A percentile compares a stretch with the other conserved stretches of the same genome.
phyloP scores from a whole-genome alignment of 2,329 filamentous ascomycete species.

The Botrytis sinoallii region DNA sequence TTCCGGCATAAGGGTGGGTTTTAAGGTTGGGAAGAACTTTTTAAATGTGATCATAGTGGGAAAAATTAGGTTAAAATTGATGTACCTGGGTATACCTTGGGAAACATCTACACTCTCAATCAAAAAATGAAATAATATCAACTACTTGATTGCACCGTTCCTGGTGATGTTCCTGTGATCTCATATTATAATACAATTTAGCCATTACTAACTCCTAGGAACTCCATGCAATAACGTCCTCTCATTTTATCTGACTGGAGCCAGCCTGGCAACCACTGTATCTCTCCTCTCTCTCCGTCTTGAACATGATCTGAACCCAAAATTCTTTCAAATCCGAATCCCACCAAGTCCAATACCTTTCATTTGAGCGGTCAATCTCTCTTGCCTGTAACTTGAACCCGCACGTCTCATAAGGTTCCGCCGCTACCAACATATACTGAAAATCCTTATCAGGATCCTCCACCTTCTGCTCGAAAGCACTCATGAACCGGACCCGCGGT shows the following conservation, averaged over 20 bases:
- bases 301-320: slow-evolving; percentile 96
- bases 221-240: slow-evolving; percentile 5
- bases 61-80: slow-evolving; percentile 18
- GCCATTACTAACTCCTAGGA: slow-evolving; percentile 17
- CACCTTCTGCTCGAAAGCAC: slow-evolving; percentile 91
- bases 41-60: slow-evolving; percentile 16
- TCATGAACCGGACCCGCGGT: slow-evolving; percentile 94
- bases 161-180: slow-evolving; percentile 6
- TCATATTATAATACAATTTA: slow-evolving; percentile 17
- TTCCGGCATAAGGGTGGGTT: slow-evolving; percentile 16
- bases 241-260: slow-evolving; percentile 34
- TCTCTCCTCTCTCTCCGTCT: slow-evolving; percentile 94
- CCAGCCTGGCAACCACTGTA: slow-evolving; percentile 65
- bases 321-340: slow-evolving; percentile 95
- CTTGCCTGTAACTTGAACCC: slow-evolving; percentile 92
- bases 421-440: slow-evolving; percentile 92
- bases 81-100: slow-evolving; percentile 2
- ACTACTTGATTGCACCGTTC: not conserved
- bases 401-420: slow-evolving; percentile 97
- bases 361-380: slow-evolving; percentile 87
- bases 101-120: slow-evolving; percentile 7
- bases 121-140: slow-evolving; percentile 15
- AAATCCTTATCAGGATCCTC: slow-evolving; percentile 93
- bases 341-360: slow-evolving; percentile 90
- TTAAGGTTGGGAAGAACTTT: slow-evolving; percentile 13